These are phyloP conservation scores for Penicillium sp. DNA, from an alignment of 2,329 filamentous ascomycete species.

Conservation along the genomic window DNA sequence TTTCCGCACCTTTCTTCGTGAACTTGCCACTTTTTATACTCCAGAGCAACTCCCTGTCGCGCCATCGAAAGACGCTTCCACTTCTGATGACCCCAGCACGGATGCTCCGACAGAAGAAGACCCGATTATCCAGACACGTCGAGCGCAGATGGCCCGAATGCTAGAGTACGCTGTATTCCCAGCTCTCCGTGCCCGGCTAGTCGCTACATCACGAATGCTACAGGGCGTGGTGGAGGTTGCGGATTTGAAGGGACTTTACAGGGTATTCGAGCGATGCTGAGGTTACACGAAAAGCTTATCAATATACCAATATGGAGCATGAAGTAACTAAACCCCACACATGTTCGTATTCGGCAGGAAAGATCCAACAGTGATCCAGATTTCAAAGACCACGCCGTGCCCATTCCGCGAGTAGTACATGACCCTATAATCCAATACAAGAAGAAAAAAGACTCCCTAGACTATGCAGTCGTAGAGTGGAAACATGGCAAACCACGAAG, in stretches of 20 bases:
- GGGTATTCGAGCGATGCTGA: slow-evolving; percentile 91
- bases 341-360: neutral
- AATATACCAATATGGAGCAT: neutral
- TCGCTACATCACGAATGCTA: slow-evolving; percentile 74
- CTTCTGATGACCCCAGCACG: slow-evolving; percentile 1
- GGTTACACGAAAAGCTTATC: neutral
- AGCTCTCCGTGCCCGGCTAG: slow-evolving; percentile 72
- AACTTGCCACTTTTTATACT: slow-evolving; percentile 84
- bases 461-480: neutral
- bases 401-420: slow-evolving; percentile 3
- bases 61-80: neutral
- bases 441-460: neutral
- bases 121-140: slow-evolving; percentile 47
- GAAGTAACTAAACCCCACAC: neutral
- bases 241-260: slow-evolving; percentile 84
- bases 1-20: slow-evolving; percentile 76
- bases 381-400: slow-evolving; percentile 6
- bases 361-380: neutral
- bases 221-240: slow-evolving; percentile 79
- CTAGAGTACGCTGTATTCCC: slow-evolving; percentile 88
- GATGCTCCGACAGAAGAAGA: slow-evolving; percentile 22
- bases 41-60: slow-evolving; percentile 70
- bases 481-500: slow-evolving; percentile 1
- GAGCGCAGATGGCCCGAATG: slow-evolving; percentile 65
- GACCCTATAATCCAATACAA: slow-evolving; percentile 1